These are phyloP conservation scores for Ceratobasidium sp. DNA, from an alignment of 1,284 basidiomycete species.

Conservation along the genomic window DNA sequence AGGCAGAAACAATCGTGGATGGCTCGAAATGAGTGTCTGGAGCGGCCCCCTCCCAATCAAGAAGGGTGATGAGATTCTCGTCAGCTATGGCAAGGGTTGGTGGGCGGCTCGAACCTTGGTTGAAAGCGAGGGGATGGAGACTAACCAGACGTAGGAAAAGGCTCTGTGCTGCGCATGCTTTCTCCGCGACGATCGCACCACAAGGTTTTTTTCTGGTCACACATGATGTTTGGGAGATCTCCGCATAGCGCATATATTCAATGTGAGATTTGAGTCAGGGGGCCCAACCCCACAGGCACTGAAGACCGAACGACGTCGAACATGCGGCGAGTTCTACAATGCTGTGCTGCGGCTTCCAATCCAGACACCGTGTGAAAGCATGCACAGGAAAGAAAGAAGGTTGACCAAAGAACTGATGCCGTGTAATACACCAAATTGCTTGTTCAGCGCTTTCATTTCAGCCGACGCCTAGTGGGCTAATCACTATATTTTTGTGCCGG, in stretches of 20 bases:
- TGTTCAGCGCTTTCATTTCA: constrained; percentile 77
- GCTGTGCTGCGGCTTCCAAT: constrained; percentile 66
- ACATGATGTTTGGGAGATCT: constrained; percentile 13
- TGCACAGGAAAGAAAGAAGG: constrained; percentile 69
- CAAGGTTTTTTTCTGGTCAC: not conserved
- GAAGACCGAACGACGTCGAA: not conserved
- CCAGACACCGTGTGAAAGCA: constrained; percentile 81
- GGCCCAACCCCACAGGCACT: not conserved
- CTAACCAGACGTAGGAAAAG: constrained; percentile 11
- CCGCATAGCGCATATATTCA: constrained; percentile 11
- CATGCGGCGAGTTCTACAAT: constrained; percentile 51
- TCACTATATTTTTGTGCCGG: not conserved
- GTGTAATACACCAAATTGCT: constrained; percentile 74
- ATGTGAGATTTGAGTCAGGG: constrained; percentile 6
- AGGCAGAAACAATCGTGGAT: constrained; percentile 67
- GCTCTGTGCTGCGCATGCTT: not conserved
- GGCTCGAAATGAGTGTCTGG: constrained; percentile 84
- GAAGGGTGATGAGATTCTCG: constrained; percentile 88
- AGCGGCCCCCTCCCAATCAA: constrained; percentile 70
- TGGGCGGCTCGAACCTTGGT: constrained; percentile 69
- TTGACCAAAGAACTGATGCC: constrained; percentile 78
- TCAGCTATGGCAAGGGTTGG: constrained; percentile 95
- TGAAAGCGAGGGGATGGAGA: constrained; percentile 11
- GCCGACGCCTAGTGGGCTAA: constrained; percentile 67
- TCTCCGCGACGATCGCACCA: not conserved